Conservation (phyloP, 129 eudicot species). For the Scalesia atractyloides region DNA sequence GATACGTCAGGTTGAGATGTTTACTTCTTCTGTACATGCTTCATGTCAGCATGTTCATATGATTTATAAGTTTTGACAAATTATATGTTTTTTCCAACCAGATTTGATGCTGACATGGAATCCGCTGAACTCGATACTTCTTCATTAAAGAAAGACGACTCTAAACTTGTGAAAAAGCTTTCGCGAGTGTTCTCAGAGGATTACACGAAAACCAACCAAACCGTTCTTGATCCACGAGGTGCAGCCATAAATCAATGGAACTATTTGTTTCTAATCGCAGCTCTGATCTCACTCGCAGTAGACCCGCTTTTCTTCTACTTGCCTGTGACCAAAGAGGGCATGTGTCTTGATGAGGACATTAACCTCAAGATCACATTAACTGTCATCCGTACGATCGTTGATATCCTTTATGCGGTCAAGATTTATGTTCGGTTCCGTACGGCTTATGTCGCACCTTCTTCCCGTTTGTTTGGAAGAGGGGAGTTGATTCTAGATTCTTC, state of each 20-base stretch:
- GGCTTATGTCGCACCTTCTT: slow-evolving; percentile 82
- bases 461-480: slow-evolving; percentile 77
- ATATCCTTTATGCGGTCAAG: slow-evolving; percentile 56
- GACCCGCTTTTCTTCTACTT: slow-evolving; percentile 82
- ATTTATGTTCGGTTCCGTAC: slow-evolving; percentile 65
- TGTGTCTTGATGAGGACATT: slow-evolving; percentile 51
- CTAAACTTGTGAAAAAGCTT: slow-evolving; percentile 39
- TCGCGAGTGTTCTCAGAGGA: slow-evolving; percentile 75
- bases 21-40: not conserved
- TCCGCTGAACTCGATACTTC: slow-evolving; percentile 24
- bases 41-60: slow-evolving; percentile 3
- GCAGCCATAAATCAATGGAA: slow-evolving; percentile 45
- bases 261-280: slow-evolving; percentile 52
- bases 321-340: slow-evolving; percentile 45
- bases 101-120: slow-evolving; percentile 44
- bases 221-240: slow-evolving; percentile 67
- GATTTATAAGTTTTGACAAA: not conserved
- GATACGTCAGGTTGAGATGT: slow-evolving; percentile 33
- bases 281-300: slow-evolving; percentile 57
- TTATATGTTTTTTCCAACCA: slow-evolving; percentile 13
- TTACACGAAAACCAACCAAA: slow-evolving; percentile 35
- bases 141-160: slow-evolving; percentile 16
- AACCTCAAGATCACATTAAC: slow-evolving; percentile 57
- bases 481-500: slow-evolving; percentile 69
- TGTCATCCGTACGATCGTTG: slow-evolving; percentile 49